Percentiles rank a stretch among this genome's conserved stretches.
phyloP scores from a whole-genome alignment of 2,329 filamentous ascomycete genomes.

The Pestalotiopsis sp. region DNA sequence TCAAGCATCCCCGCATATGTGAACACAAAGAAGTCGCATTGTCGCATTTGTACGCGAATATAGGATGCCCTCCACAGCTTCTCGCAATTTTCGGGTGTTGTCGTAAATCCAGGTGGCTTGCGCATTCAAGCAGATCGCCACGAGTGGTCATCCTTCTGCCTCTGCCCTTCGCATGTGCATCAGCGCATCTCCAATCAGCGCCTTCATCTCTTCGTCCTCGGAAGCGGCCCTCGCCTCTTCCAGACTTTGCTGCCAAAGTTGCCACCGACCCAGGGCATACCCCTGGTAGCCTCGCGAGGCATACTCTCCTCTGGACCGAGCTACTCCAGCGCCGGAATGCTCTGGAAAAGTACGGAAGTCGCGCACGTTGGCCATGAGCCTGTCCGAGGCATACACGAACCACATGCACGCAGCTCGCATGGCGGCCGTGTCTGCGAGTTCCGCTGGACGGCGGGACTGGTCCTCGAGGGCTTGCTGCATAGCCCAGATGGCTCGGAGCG shows the following conservation, averaged over 20 bases:
- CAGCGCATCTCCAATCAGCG: background rate
- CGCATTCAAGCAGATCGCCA: no score
- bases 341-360: background rate
- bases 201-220: background rate
- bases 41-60: no score
- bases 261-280: background rate
- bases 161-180: background rate
- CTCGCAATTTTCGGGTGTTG: no score
- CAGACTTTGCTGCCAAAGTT: background rate
- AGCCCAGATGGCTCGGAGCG: background rate
- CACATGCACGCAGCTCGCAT: constrained; percentile 4
- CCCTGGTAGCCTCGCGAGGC: background rate
- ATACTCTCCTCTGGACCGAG: background rate
- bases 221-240: background rate
- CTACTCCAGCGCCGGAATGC: background rate
- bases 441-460: background rate
- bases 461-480: background rate
- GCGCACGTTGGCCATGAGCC: constrained; percentile 1
- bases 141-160: no score
- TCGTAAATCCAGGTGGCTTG: no score
- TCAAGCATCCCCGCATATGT: no score
- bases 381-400: background rate
- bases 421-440: background rate
- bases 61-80: no score
- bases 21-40: no score